phyloP scores from a whole-genome alignment of 2,329 filamentous ascomycete genomes.

The Cladosporium colombiae region DNA sequence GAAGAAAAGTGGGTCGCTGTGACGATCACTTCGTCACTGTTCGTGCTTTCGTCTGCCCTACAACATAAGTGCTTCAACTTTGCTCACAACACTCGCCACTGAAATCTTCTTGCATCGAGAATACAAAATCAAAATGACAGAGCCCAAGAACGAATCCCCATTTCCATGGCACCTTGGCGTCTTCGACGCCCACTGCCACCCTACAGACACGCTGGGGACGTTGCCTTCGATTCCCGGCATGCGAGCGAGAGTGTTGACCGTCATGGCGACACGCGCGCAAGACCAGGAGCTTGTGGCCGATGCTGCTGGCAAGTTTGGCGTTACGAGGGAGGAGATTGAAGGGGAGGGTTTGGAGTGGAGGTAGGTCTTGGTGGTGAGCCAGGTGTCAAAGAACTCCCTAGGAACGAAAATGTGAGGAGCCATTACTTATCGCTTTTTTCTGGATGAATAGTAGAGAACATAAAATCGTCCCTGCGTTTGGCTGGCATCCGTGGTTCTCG shows the following conservation, averaged over 20 bases:
- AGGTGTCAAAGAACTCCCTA: too few species aligned
- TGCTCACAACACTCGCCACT: neutral
- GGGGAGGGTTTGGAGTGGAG: slow-evolving; percentile 32
- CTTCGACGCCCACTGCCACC: slow-evolving; percentile 81
- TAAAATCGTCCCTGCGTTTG: slow-evolving; percentile 70
- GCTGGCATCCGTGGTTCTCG: slow-evolving; percentile 87
- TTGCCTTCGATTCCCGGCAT: slow-evolving; percentile 62
- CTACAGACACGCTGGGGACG: slow-evolving; percentile 72
- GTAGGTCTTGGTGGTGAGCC: too few species aligned
- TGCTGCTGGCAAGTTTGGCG: slow-evolving; percentile 58
- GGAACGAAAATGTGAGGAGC: too few species aligned
- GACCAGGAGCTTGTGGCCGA: slow-evolving; percentile 72
- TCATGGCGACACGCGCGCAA: slow-evolving; percentile 75
- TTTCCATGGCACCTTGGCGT: slow-evolving; percentile 72
- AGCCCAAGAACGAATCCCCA: slow-evolving; percentile 20
- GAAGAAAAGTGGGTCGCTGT: neutral
- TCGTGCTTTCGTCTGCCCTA: neutral
- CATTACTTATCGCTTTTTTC: neutral
- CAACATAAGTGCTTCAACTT: neutral
- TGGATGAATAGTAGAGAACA: slow-evolving; percentile 34
- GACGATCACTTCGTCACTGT: slow-evolving; percentile 1
- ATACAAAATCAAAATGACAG: slow-evolving; percentile 23
- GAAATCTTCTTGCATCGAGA: neutral
- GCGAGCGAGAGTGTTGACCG: slow-evolving; percentile 65
- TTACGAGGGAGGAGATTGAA: slow-evolving; percentile 37